Percentiles rank a stretch among this genome's conserved stretches.
Evolutionary conservation across 306 rosid species (phyloP).

Genomic region (Hylodesmum podocarpum): DNA sequence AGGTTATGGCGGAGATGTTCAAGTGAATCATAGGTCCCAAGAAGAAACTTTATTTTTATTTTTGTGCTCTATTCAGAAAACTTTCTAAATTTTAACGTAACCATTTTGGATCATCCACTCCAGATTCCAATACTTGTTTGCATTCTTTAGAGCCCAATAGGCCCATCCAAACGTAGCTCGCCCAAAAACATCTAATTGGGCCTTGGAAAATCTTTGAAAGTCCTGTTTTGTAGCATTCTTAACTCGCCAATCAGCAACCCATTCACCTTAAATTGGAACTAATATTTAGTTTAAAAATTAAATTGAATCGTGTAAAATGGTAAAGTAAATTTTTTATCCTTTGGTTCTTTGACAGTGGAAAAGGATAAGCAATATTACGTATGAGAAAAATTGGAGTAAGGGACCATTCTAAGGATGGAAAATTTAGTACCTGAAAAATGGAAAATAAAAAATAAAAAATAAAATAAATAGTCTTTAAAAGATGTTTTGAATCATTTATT

Average conservation of each 20-base stretch:
- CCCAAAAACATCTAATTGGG: constrained; percentile 56
- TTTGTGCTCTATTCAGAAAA: background rate
- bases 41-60: background rate
- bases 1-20: background rate
- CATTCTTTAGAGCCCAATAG: constrained; percentile 69
- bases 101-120: constrained; percentile 76
- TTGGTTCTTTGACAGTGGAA: background rate
- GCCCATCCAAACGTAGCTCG: constrained; percentile 77
- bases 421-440: too few relatives aligned
- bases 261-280: constrained; percentile 50
- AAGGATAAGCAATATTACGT: background rate
- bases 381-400: background rate
- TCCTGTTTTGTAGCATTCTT: constrained; percentile 51
- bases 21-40: background rate
- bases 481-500: too few relatives aligned
- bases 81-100: constrained; percentile 42
- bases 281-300: background rate
- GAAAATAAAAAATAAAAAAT: too few relatives aligned
- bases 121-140: constrained; percentile 55
- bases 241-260: constrained; percentile 72
- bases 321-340: background rate
- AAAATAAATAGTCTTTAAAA: too few relatives aligned
- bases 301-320: background rate
- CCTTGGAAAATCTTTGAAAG: constrained; percentile 52
- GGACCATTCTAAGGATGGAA: too few relatives aligned